Percentiles rank a stretch among this genome's conserved stretches.
phyloP scores from a whole-genome alignment of 2,329 filamentous ascomycete species.

The Paramyrothecium roridum region DNA sequence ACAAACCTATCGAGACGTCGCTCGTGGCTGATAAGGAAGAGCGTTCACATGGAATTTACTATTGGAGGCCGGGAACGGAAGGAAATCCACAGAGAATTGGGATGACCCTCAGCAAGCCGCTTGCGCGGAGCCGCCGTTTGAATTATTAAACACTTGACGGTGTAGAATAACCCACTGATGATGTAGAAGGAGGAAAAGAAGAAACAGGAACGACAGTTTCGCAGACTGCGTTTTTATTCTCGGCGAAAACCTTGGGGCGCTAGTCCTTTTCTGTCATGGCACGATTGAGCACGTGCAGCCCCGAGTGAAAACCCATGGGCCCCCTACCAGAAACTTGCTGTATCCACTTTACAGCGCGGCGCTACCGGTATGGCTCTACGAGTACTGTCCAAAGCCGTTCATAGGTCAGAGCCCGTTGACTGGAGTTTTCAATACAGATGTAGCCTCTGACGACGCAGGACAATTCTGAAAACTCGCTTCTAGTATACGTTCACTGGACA shows the following conservation, averaged over 20 bases:
- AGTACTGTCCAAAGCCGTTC: too few relatives aligned
- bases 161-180: constrained; percentile 45
- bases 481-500: too few relatives aligned
- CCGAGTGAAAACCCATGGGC: not conserved
- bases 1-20: constrained; percentile 35
- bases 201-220: constrained; percentile 8
- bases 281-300: not conserved
- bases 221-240: not conserved
- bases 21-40: constrained; percentile 43
- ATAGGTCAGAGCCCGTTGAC: too few relatives aligned
- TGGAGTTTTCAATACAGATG: too few relatives aligned
- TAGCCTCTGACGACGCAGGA: too few relatives aligned
- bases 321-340: not conserved
- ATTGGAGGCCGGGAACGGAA: constrained; percentile 54
- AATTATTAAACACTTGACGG: constrained; percentile 48
- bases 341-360: too few relatives aligned
- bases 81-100: constrained; percentile 44
- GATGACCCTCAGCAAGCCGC: constrained; percentile 54
- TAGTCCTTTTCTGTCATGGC: not conserved
- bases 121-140: constrained; percentile 47
- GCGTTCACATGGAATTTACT: constrained; percentile 38
- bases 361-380: too few relatives aligned
- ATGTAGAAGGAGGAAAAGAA: constrained; percentile 37
- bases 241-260: not conserved
- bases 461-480: too few relatives aligned